Evolutionary conservation across 768 basidiomycete species (phyloP), one percentile per base, ranked within the genome.

Genomic region (Amanita pseudoporphyria): DNA sequence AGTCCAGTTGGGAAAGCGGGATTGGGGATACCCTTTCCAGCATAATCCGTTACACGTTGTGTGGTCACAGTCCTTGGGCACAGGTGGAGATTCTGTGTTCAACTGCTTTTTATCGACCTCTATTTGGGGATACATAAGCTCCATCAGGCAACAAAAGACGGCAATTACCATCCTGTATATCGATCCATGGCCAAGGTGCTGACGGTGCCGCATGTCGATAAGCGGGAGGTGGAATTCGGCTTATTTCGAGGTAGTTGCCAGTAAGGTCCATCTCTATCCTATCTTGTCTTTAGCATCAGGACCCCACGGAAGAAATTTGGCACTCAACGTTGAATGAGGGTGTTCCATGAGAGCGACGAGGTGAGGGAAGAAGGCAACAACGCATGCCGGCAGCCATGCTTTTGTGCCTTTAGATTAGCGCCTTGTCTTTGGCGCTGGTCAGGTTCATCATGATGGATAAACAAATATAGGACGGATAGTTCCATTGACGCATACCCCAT

Each of bases 1-100:
- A 0, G 76, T 79, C 80, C 80, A 79, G 49, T 79, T 81, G 9
- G 75, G 77, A 54, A 77, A 82, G 31, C 62, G 62, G 5, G 71
- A 71, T 42, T 73, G 67, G 3, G 73, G 73, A 50, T 73, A 75
- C 0, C 59, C 60, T 46, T 28, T 61, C 68, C 69, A 73, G 52
- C 72, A 73, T 5, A 51, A 43, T 5, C 62, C 61, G n/a, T 59
- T 49, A 49, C 73, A 73, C 26, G 47, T 46, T 14, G 47, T 52
- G 46, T 72, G 73, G 37, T 66, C 60, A 51, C 72, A 74, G 16
- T 58, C 56, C 2, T 57, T 52, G 1, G 71, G 69, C 9, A 71
- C 64, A 3, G 71, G 66, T 3, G 67, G 65, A 4, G 59, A 56
- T 59, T 26, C 70, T 55, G 48, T 73, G 68, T 13, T 53, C 46